A percentile compares a stretch with the other conserved stretches of the same genome.
Evolutionary conservation across 768 basidiomycete species (phyloP).

Genomic region (Pulveroboletus sp.): DNA sequence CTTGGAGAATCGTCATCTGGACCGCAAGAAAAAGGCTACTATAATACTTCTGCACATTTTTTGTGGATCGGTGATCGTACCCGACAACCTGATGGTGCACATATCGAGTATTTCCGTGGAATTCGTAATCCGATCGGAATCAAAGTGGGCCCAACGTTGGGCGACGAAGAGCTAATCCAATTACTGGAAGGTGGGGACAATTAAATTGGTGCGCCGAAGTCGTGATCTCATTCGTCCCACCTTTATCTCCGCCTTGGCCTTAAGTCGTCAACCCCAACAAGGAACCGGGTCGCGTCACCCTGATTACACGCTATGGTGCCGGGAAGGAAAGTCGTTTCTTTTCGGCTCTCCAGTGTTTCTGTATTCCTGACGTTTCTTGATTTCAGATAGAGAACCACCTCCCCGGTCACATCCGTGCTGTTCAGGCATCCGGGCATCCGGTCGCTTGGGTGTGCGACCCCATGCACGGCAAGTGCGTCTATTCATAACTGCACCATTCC

Average conservation of each 20-base stretch:
- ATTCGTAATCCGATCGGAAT: constrained; percentile 93
- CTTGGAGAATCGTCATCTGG: constrained; percentile 28
- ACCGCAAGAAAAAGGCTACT: constrained; percentile 46
- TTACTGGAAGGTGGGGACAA: constrained; percentile 67
- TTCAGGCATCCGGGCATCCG: constrained; percentile 77
- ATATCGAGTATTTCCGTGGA: constrained; percentile 93
- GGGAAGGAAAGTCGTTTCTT: constrained; percentile 52
- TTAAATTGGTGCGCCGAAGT: background rate
- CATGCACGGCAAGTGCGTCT: constrained; percentile 94
- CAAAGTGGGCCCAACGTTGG: constrained; percentile 93
- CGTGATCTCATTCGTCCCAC: background rate
- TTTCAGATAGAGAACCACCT: constrained; percentile 72
- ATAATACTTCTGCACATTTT: constrained; percentile 93
- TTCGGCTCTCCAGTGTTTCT: too few species aligned
- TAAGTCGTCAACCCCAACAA: constrained; percentile 85
- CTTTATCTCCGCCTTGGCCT: background rate
- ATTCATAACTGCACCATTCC: background rate
- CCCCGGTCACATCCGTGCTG: constrained; percentile 76
- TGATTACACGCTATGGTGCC: constrained; percentile 95
- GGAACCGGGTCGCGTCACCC: constrained; percentile 77
- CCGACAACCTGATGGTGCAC: constrained; percentile 86
- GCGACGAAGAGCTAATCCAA: constrained; percentile 66
- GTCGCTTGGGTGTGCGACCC: constrained; percentile 96
- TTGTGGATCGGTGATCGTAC: constrained; percentile 98
- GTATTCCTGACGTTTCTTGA: background rate